Evolutionary conservation across 371 early-diverging fungal species (phyloP), one percentile per base, ranked within the genome.

Genomic region (Mucor indicus): DNA sequence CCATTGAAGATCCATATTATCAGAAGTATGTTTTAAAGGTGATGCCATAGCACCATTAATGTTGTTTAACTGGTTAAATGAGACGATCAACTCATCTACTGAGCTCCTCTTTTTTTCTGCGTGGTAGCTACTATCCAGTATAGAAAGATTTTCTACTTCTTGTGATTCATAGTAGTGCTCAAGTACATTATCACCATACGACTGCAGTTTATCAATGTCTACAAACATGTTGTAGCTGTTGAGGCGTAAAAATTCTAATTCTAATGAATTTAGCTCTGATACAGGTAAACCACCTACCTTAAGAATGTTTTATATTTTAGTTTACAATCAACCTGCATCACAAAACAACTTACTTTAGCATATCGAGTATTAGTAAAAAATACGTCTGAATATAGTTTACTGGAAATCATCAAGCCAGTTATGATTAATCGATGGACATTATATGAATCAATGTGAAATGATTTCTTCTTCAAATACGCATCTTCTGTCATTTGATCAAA

Each of bases 361-460:
- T 91, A 91, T 36, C 93, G 77, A 22, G 91, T 84, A 56, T 94
- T 95, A 25, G 93, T 92, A 62, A 84, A 95, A 51, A 95, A 95
- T 31, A 93, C 83, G 57, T 95, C 95, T 1, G 86, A 86, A 39
- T 87, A 86, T 51, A 89, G 84, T 63, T 95, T 95, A 45, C 89
- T 81, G 8, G 85, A 81, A n/a, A 91, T 81, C 79, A 91, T 84
- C 24, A 91, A 73, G 10, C 83, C 89, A 2, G 90, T 76, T 38
- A 95, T 93, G 38, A 93, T 72, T 24, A 95, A 74, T 13, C 95
- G 86, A 67, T 95, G 95, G 40, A 94, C 82, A 50, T 91, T 92
- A 62, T 79, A 93, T 4, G 90, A 85, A 58, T 92, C 91, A 23
- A 95, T 79, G 23, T 86, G 77, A 27, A 93, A 76, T 12, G 79